Evolutionary conservation across 2,329 filamentous ascomycete genomes (phyloP).

Genomic region (Verticillium isaacii): DNA sequence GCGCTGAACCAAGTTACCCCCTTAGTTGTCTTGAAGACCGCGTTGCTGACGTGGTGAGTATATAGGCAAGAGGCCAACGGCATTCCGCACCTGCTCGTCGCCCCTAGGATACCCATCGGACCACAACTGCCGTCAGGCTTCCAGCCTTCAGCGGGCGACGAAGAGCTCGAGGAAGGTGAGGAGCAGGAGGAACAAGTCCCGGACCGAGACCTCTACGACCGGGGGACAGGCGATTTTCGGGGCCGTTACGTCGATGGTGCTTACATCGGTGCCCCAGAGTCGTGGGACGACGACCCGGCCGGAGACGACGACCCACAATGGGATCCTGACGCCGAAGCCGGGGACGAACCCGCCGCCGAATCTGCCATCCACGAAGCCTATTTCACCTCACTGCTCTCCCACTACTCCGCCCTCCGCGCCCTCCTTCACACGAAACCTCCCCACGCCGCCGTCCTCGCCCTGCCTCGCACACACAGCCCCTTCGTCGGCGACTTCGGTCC

Average conservation of each 20-base stretch:
- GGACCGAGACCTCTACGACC: slow-evolving; percentile 41
- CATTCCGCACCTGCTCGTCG: slow-evolving; percentile 68
- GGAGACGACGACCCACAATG: slow-evolving; percentile 18
- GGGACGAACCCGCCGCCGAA: slow-evolving; percentile 24
- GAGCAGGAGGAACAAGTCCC: slow-evolving; percentile 21
- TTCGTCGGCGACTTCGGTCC: slow-evolving; percentile 51
- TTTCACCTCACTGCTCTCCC: slow-evolving; percentile 58
- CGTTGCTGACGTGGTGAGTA: slow-evolving; percentile 47
- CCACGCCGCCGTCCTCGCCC: slow-evolving; percentile 40
- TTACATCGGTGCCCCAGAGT: slow-evolving; percentile 59
- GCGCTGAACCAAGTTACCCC: slow-evolving; percentile 2
- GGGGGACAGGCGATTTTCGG: slow-evolving; percentile 46
- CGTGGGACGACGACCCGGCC: slow-evolving; percentile 16
- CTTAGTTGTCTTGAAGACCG: slow-evolving; percentile 6
- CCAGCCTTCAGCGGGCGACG: slow-evolving; percentile 14
- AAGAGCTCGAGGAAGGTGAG: slow-evolving; percentile 19
- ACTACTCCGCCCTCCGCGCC: slow-evolving; percentile 61
- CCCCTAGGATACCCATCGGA: slow-evolving; percentile 49
- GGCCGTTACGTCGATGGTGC: slow-evolving; percentile 76
- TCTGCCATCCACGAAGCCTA: slow-evolving; percentile 58
- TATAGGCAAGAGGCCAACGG: slow-evolving; percentile 68
- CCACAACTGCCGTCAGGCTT: slow-evolving; percentile 41
- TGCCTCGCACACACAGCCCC: slow-evolving; percentile 49
- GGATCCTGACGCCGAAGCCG: slow-evolving; percentile 9
- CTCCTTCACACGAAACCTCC: slow-evolving; percentile 55